Percentiles rank a stretch among this genome's conserved stretches.
Conservation (phyloP, 495 filamentous ascomycete species). For the Neurospora sublineolata region DNA sequence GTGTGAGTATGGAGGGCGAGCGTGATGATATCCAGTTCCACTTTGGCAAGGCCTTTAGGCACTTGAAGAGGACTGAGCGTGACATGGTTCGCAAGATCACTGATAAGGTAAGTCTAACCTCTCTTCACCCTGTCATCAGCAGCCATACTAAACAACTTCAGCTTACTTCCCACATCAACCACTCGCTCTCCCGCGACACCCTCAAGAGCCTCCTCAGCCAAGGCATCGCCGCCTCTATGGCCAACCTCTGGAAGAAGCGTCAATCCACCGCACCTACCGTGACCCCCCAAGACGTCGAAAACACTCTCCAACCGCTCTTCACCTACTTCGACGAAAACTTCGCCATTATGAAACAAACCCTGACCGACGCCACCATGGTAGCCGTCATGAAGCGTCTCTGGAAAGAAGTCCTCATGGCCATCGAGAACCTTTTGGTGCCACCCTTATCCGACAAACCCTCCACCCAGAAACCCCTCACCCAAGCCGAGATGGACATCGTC, state of each 20-base stretch:
- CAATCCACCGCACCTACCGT: conserved; percentile 43
- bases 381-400: conserved; percentile 96
- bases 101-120: conserved; percentile 61
- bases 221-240: conserved; percentile 67
- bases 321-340: conserved; percentile 98
- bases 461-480: conserved; percentile 70
- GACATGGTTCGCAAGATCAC: conserved; percentile 98
- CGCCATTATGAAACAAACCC: conserved; percentile 92
- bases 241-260: conserved; percentile 61
- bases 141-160: conserved; percentile 27
- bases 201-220: conserved; percentile 61
- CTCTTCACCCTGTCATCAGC: background rate
- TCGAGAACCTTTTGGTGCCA: conserved; percentile 84
- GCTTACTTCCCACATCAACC: conserved; percentile 91
- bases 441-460: conserved; percentile 94
- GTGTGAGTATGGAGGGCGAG: conserved; percentile 97
- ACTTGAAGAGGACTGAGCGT: conserved; percentile 84
- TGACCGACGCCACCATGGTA: conserved; percentile 87
- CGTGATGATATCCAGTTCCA: conserved; percentile 98
- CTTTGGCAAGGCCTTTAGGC: conserved; percentile 93
- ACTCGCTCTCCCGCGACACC: conserved; percentile 72
- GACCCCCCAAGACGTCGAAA: conserved; percentile 62
- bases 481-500: conserved; percentile 87
- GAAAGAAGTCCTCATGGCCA: conserved; percentile 91
- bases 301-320: conserved; percentile 79